Evolutionary conservation across 2,329 filamentous ascomycete species (phyloP), one percentile per base, ranked within the genome.

Genomic region (Myriosclerotinia scirpicola): DNA sequence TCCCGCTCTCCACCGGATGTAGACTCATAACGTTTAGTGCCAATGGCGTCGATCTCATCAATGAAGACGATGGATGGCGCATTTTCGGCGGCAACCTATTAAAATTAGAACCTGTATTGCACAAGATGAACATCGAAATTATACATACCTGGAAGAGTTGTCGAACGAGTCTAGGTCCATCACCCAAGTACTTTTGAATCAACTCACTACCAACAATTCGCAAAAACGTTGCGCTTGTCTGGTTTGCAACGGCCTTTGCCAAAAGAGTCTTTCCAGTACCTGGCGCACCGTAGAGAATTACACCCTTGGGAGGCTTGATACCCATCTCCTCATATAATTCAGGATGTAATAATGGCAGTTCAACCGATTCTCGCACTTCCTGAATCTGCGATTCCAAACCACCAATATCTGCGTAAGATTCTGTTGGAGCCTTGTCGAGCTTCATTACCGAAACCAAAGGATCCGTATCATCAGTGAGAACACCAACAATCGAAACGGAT

Each of bases 291-390:
- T 99, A 99, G 36, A 99, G 89, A 76, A 99, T 99, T 74, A 99
- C 95, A 85, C 95, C 95, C 85, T 99, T 99, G 69, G 95, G 95
- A 5, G 95, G 95, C 81, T 99, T 99, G 85, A 99, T 98, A 76
- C 95, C 95, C 95, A 99, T 99, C 83, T 99, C 95, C 80, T 99
- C 95, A 80, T 99, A 99, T 63, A 99, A 82, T 80, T 99, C 95
- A 0, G 95, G 95, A 78, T 99, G 95, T 68, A 99, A 84, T 70
- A 99, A 83, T 6, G 95, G 95, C 75, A 99, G 80, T 81, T 99
- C 95, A 67, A 99, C 95, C 1, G 95, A 96, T 82, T 99, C 95
- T 73, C 95, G 86, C 55, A 99, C 95, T 81, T 99, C 95, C 77
- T 99, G 95, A 68, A 99, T 99, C 79, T 99, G 95, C 67, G 86